phyloP scores from a whole-genome alignment of 768 basidiomycete species.

The Trametes cingulata region DNA sequence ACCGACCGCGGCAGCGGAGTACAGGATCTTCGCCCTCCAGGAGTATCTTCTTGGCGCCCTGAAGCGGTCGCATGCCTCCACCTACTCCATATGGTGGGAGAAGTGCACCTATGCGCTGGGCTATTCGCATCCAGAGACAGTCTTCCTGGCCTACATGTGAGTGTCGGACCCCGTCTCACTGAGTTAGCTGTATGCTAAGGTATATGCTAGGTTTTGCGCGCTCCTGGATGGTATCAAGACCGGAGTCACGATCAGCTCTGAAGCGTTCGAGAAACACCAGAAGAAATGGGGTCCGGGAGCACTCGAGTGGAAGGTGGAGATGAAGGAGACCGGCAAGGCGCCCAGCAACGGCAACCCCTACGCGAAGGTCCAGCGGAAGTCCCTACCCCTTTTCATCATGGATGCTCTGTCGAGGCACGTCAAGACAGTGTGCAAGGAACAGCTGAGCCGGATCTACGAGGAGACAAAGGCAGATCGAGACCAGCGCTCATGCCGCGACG shows the following conservation, averaged over 20 bases:
- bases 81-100: conserved; percentile 56
- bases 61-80: conserved; percentile 47
- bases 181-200: not conserved
- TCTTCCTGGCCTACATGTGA: conserved; percentile 56
- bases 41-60: conserved; percentile 52
- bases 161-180: conserved; percentile 18
- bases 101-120: conserved; percentile 53
- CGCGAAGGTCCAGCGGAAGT: conserved; percentile 22
- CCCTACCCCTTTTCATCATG: conserved; percentile 45
- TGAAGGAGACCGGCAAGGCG: not conserved
- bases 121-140: conserved; percentile 49
- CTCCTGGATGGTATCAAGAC: conserved; percentile 64
- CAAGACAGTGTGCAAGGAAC: conserved; percentile 23
- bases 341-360: conserved; percentile 2
- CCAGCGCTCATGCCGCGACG: conserved; percentile 20
- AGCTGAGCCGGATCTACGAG: conserved; percentile 32
- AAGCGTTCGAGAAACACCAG: conserved; percentile 35
- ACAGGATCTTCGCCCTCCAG: conserved; percentile 44
- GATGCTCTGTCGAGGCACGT: conserved; percentile 39
- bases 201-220: conserved; percentile 45
- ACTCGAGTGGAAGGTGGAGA: conserved; percentile 31
- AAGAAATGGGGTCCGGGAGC: conserved; percentile 26
- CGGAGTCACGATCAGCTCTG: conserved; percentile 45
- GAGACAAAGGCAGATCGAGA: conserved; percentile 24
- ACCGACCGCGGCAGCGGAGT: conserved; percentile 18